A percentile compares a stretch with the other conserved stretches of the same genome.
Evolutionary conservation across 176 grass and related monocot species (phyloP).

Genomic region (Eragrostis nindensis): DNA sequence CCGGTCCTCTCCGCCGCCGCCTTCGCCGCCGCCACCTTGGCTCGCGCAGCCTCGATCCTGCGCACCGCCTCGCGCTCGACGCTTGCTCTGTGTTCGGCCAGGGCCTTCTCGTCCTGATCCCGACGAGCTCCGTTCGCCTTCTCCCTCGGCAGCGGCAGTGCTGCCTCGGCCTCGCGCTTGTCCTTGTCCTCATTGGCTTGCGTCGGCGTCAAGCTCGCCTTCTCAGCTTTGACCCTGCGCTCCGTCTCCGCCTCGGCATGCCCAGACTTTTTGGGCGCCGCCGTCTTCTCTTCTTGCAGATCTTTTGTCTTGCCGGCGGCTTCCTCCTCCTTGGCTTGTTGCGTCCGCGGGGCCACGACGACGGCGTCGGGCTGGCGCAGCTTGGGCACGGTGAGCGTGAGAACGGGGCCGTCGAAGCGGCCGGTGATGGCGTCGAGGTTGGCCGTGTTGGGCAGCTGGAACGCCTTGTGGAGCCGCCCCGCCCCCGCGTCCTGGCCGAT

Average conservation of each 20-base stretch:
- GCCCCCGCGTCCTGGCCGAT: conserved; percentile 29
- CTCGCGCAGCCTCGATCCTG: conserved; percentile 33
- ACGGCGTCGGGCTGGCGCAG: not conserved
- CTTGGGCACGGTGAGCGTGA: conserved; percentile 60
- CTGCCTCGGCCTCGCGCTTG: not conserved
- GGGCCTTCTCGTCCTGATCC: not conserved
- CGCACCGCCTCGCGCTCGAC: conserved; percentile 4
- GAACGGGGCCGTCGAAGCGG: conserved; percentile 36
- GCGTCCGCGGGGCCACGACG: not conserved
- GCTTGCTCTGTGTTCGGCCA: conserved; percentile 16
- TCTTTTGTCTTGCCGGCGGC: conserved; percentile 5
- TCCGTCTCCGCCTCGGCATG: not conserved
- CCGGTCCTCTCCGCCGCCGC: conserved; percentile 3
- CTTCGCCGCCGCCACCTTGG: conserved; percentile 25
- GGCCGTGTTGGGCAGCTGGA: conserved; percentile 53
- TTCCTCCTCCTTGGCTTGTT: not conserved
- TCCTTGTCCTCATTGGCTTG: not conserved
- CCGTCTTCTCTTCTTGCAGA: not conserved
- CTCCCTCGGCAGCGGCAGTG: not conserved
- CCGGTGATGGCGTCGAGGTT: conserved; percentile 52
- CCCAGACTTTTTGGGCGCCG: not conserved
- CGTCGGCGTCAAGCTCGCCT: not conserved
- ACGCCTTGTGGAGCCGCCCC: conserved; percentile 28
- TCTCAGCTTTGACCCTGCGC: conserved; percentile 12
- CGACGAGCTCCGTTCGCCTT: not conserved